Base-by-base conservation (phyloP, 2,329 filamentous ascomycete genomes). In the Phyllosticta citriasiana region DNA sequence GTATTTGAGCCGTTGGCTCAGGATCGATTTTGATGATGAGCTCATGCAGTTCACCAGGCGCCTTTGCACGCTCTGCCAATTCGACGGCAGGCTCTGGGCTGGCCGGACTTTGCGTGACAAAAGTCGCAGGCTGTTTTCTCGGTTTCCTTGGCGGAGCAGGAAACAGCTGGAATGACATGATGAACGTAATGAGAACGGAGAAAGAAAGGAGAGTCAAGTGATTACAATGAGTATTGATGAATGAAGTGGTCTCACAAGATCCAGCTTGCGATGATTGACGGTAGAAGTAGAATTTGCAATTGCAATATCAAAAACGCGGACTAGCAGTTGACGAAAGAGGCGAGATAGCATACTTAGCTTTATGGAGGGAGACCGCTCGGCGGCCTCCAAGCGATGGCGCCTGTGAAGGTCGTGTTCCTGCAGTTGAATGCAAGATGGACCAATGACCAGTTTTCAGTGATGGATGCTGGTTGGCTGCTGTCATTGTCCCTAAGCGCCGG, bases 1-100 rank as follows among this genome's bases (percentile, higher is more conserved):
- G 30, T 4, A 59, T 40, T 14, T 55, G 51, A 22, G 59, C 57
- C 7, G 53, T 57, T 19, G 62, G 47, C 50, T 59, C 53, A 7
- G 73, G 72, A 57, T 73, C 72, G 67, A 74, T 71, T 60, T 74
- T 72, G 19, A 75, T 70, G 55, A 75, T 65, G 54, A 75, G 70
- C 59, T 74, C 72, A 60, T 75, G 73, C 55, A 74, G 73, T 65
- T 74, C 72, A 47, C 65, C 62, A 53, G 68, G 68, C 54, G 68
- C 63, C 52, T 70, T 71, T 58, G 68, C 67, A 63, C 68, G 70
- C 26, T 73, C 69, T 64, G 68, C 68, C 22, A 64, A 67, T 61
- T 70, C 68, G 58, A 67, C 64, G 55, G 64, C 52, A 10, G 72
- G 68, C 40, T 72, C 71, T 62, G 69, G 69, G 19, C 67, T 68